These are phyloP conservation scores for Earliella scabrosa DNA, from an alignment of 1,284 basidiomycete species.

Conservation along the genomic window DNA sequence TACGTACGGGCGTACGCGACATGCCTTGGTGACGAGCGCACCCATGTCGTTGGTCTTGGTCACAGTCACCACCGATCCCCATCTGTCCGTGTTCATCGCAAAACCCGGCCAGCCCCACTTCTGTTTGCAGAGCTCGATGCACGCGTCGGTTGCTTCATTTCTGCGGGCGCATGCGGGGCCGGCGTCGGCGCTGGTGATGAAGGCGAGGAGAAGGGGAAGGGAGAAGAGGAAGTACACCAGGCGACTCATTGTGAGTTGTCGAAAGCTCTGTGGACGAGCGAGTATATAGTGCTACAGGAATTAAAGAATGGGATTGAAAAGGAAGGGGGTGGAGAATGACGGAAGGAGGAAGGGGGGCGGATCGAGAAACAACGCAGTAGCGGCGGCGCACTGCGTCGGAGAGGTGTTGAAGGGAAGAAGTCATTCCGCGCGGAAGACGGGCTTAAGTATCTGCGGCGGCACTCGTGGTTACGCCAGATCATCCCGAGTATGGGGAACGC, in stretches of 20 bases:
- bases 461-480: constrained; percentile 21
- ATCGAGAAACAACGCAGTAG: constrained; percentile 8
- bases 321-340: constrained; percentile 24
- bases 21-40: constrained; percentile 39
- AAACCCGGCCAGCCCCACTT: constrained; percentile 57
- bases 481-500: constrained; percentile 9
- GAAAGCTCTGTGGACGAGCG: constrained; percentile 19
- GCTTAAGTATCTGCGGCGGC: constrained; percentile 20
- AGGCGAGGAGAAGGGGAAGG: constrained; percentile 43
- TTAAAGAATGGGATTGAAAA: constrained; percentile 29
- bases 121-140: constrained; percentile 46
- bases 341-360: constrained; percentile 11
- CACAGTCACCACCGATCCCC: constrained; percentile 48
- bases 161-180: constrained; percentile 55
- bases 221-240: constrained; percentile 42
- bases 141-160: constrained; percentile 38
- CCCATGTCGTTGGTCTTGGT: constrained; percentile 35
- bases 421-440: neutral
- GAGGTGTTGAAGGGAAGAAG: constrained; percentile 12
- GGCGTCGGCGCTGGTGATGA: constrained; percentile 38
- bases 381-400: constrained; percentile 22
- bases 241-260: constrained; percentile 42
- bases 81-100: constrained; percentile 54
- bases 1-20: constrained; percentile 34
- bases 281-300: constrained; percentile 24